phyloP scores from a whole-genome alignment of 2,329 filamentous ascomycete species.

The Phialophora verrucosa region DNA sequence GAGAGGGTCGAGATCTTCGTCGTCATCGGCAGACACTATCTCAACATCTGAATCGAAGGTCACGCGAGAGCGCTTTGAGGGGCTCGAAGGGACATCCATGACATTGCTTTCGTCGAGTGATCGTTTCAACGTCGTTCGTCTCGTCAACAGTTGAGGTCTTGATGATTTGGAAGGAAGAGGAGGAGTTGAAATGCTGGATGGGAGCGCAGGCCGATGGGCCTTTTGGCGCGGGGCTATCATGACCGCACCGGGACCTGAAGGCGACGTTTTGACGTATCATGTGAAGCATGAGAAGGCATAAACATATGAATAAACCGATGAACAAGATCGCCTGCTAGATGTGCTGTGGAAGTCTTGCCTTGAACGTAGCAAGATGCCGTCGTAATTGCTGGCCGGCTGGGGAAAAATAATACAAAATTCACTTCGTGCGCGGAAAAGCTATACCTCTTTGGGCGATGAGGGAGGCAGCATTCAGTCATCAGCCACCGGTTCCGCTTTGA shows the following conservation, averaged over 20 bases:
- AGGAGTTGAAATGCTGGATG: conserved; percentile 29
- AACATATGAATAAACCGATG: not conserved
- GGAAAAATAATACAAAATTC: conserved; percentile 30
- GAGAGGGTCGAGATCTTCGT: conserved; percentile 38
- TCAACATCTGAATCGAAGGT: conserved; percentile 51
- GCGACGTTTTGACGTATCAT: conserved; percentile 18
- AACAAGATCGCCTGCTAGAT: not conserved
- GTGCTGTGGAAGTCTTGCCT: not conserved
- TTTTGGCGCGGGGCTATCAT: conserved; percentile 35
- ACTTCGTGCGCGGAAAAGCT: conserved; percentile 29
- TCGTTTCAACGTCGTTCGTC: conserved; percentile 37
- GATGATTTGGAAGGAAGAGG: conserved; percentile 24
- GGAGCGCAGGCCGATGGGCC: conserved; percentile 33
- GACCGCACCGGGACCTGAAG: conserved; percentile 19
- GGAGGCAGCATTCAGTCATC: conserved; percentile 7
- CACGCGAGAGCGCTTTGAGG: conserved; percentile 51
- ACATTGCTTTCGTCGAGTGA: conserved; percentile 38
- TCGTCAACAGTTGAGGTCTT: conserved; percentile 27
- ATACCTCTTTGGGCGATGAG: conserved; percentile 20
- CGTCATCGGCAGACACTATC: conserved; percentile 41
- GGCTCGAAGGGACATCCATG: conserved; percentile 40
- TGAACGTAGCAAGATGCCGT: not conserved
- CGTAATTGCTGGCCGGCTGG: not conserved
- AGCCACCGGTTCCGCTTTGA: not conserved
- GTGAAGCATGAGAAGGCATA: not conserved